A percentile compares a stretch with the other conserved stretches of the same genome.
Conservation (phyloP, 257 asterid genomes). For the Datura wrightii region DNA sequence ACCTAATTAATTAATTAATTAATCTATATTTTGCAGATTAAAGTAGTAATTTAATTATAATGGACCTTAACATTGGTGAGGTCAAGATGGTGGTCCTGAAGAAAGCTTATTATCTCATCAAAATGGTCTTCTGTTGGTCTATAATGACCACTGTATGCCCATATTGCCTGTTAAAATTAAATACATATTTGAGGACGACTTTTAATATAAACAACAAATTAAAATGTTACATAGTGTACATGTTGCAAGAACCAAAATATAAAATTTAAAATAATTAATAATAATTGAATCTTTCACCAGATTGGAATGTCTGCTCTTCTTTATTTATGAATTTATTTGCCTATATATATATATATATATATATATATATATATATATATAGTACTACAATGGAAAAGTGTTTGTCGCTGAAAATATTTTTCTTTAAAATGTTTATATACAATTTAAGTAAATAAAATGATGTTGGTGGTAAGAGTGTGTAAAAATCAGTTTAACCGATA, state of each 20-base stretch:
- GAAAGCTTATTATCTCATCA: conserved; percentile 32
- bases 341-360: background rate
- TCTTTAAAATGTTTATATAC: background rate
- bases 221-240: background rate
- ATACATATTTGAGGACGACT: background rate
- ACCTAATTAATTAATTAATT: background rate
- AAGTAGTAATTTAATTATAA: background rate
- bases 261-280: no score
- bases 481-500: no score
- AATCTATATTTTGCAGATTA: background rate
- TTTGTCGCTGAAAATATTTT: no score
- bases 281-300: background rate
- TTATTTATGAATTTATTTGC: background rate
- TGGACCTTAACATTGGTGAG: conserved; percentile 33
- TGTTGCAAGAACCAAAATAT: no score
- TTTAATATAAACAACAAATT: background rate
- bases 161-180: conserved; percentile 20
- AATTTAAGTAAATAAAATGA: background rate
- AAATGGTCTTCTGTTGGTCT: conserved; percentile 34
- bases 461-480: no score
- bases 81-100: conserved; percentile 32
- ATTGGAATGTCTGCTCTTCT: background rate
- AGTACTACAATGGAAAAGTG: no score
- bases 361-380: no score
- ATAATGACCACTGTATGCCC: conserved; percentile 41